Percentiles rank a stretch among this genome's conserved stretches.
Evolutionary conservation across 2,329 filamentous ascomycete species (phyloP).

Genomic region (Epichloe typhina): DNA sequence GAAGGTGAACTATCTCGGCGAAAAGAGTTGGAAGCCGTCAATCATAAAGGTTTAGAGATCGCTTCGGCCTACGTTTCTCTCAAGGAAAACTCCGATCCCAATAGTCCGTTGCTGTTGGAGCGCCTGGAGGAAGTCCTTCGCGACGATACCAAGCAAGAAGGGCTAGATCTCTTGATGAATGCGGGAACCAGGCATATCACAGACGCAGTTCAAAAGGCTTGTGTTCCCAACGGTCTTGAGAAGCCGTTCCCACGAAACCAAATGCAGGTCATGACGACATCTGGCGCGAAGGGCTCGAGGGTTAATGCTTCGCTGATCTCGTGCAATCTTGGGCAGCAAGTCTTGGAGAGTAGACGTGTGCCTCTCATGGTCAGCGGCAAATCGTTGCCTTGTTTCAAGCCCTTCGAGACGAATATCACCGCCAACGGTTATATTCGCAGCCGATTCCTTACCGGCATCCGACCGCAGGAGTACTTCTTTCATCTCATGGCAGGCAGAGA

Average conservation of each 20-base stretch:
- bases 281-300: slow-evolving; percentile 81
- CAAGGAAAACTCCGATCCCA: slow-evolving; percentile 47
- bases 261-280: slow-evolving; percentile 98
- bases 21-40: slow-evolving; percentile 53
- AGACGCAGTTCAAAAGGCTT: slow-evolving; percentile 61
- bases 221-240: slow-evolving; percentile 68
- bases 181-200: slow-evolving; percentile 56
- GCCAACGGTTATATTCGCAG: slow-evolving; percentile 91
- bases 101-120: slow-evolving; percentile 57
- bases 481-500: slow-evolving; percentile 99
- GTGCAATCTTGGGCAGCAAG: slow-evolving; percentile 92
- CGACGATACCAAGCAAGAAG: slow-evolving; percentile 81
- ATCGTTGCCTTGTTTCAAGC: slow-evolving; percentile 83
- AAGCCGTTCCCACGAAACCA: slow-evolving; percentile 95
- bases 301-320: slow-evolving; percentile 98
- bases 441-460: slow-evolving; percentile 94
- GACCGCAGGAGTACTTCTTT: slow-evolving; percentile 97
- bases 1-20: slow-evolving; percentile 62
- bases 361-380: slow-evolving; percentile 98
- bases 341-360: slow-evolving; percentile 86
- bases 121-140: slow-evolving; percentile 82
- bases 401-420: slow-evolving; percentile 77
- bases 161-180: slow-evolving; percentile 81
- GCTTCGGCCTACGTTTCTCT: slow-evolving; percentile 83
- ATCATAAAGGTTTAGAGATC: slow-evolving; percentile 60